These are phyloP conservation scores for Tuctoria greenei DNA, from an alignment of 176 grass and related monocot genomes.

Conservation along the genomic window DNA sequence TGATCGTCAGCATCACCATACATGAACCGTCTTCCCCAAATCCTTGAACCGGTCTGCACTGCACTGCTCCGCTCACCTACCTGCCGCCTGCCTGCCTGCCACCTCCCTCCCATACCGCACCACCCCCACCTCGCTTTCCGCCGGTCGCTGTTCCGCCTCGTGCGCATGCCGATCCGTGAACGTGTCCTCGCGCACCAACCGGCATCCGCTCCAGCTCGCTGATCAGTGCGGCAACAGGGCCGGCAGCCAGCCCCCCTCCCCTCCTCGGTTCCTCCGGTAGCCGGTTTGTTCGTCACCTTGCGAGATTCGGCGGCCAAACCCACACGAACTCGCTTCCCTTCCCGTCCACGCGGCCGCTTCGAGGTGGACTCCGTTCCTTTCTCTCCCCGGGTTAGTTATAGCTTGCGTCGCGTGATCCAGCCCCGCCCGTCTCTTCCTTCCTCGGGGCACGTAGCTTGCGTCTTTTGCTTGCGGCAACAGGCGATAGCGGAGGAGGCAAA, in stretches of 20 bases:
- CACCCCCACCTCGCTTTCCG: conserved; percentile 4
- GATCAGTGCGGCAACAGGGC: neutral
- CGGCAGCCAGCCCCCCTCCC: neutral
- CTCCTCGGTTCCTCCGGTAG: conserved; percentile 40
- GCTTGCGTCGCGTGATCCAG: conserved; percentile 30
- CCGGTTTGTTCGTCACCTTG: conserved; percentile 14
- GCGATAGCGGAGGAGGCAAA: neutral
- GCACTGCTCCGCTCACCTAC: neutral
- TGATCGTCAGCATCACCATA: neutral
- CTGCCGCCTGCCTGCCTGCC: neutral
- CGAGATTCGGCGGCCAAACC: conserved; percentile 44
- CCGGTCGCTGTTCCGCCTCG: conserved; percentile 15
- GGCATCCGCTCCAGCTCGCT: neutral
- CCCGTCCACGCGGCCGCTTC: neutral
- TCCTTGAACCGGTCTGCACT: neutral
- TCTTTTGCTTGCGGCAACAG: conserved; percentile 28
- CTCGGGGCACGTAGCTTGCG: neutral
- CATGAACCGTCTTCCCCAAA: neutral
- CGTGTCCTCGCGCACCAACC: conserved; percentile 15
- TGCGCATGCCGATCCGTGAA: neutral
- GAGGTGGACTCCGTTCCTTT: conserved; percentile 4
- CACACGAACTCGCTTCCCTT: neutral
- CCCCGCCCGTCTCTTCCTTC: conserved; percentile 19
- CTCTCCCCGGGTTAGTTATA: neutral
- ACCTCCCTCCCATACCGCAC: neutral